These are phyloP conservation scores for Nothophaeocryptopus gaeumannii DNA, from an alignment of 2,329 filamentous ascomycete genomes.

Conservation along the genomic window DNA sequence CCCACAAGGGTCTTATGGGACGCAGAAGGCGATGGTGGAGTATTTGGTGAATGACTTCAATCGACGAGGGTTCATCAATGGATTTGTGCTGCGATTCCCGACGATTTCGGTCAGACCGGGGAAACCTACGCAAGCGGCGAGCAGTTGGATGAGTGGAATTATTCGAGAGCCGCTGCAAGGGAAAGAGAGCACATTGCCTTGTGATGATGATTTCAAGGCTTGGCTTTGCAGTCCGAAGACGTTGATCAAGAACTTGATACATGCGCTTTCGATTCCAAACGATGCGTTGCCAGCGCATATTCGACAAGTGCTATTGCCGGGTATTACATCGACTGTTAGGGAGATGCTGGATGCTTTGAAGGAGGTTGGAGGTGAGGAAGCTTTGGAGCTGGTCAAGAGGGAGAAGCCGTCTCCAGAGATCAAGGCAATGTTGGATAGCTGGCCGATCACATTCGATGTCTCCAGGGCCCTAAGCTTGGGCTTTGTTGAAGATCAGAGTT, in stretches of 20 bases:
- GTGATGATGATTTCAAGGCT: conserved; percentile 50
- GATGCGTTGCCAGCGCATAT: conserved; percentile 51
- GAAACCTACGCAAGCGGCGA: conserved; percentile 51
- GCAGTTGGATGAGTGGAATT: conserved; percentile 53
- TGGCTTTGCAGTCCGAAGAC: conserved; percentile 58
- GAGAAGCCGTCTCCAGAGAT: conserved; percentile 53
- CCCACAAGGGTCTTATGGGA: conserved; percentile 50
- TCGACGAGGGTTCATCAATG: conserved; percentile 49
- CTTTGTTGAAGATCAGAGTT: conserved; percentile 48
- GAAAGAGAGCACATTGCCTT: conserved; percentile 51
- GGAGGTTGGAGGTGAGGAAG: conserved; percentile 54
- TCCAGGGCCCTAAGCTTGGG: conserved; percentile 56
- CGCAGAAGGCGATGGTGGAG: conserved; percentile 53
- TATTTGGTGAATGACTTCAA: conserved; percentile 53
- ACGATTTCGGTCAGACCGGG: conserved; percentile 54
- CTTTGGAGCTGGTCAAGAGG: conserved; percentile 48
- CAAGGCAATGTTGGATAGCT: conserved; percentile 54
- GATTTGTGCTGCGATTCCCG: conserved; percentile 45
- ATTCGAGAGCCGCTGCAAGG: conserved; percentile 54
- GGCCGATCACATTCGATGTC: conserved; percentile 56
- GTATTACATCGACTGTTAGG: conserved; percentile 53
- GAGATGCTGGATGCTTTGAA: conserved; percentile 57
- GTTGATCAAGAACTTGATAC: conserved; percentile 54
- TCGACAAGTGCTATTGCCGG: conserved; percentile 55
- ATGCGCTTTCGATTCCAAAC: conserved; percentile 49